A percentile compares a stretch with the other conserved stretches of the same genome.
phyloP scores from a whole-genome alignment of 768 basidiomycete genomes.

The Chiua virens region DNA sequence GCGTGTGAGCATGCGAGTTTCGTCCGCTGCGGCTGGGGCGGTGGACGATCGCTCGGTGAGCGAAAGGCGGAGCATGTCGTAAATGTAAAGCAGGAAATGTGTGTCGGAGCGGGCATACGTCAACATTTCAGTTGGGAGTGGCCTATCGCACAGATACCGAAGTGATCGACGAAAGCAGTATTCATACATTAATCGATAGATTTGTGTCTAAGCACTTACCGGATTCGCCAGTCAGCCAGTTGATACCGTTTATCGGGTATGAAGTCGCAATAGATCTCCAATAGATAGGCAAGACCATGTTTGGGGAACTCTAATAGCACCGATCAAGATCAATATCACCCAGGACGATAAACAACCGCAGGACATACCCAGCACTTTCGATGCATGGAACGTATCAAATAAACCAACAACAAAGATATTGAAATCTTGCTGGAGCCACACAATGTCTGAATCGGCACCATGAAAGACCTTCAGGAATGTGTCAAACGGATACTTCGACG shows the following conservation, averaged over 20 bases:
- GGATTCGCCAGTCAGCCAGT: constrained; percentile 95
- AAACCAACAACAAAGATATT: constrained; percentile 90
- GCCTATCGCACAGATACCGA: constrained; percentile 38
- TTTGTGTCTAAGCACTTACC: constrained; percentile 40
- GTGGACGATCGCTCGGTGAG: constrained; percentile 69
- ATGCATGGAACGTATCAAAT: constrained; percentile 98
- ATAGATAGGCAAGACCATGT: constrained; percentile 79
- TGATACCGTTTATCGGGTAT: constrained; percentile 94
- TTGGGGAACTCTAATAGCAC: constrained; percentile 65
- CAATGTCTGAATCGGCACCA: constrained; percentile 90
- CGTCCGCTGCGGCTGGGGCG: constrained; percentile 23
- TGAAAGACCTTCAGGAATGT: constrained; percentile 71
- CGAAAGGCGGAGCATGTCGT: constrained; percentile 85
- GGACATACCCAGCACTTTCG: constrained; percentile 68
- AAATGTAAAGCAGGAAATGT: constrained; percentile 91
- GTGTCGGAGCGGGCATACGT: constrained; percentile 95
- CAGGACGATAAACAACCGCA: neutral
- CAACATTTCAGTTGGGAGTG: constrained; percentile 86
- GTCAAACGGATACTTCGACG: neutral
- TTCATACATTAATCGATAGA: neutral
- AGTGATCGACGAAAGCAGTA: neutral
- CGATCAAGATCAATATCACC: neutral
- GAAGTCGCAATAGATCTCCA: constrained; percentile 89
- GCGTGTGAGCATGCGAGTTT: constrained; percentile 1
- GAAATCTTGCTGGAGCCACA: constrained; percentile 97